Evolutionary conservation across 2,329 filamentous ascomycete species (phyloP).

Genomic region (Ophiocordyceps sinensis): DNA sequence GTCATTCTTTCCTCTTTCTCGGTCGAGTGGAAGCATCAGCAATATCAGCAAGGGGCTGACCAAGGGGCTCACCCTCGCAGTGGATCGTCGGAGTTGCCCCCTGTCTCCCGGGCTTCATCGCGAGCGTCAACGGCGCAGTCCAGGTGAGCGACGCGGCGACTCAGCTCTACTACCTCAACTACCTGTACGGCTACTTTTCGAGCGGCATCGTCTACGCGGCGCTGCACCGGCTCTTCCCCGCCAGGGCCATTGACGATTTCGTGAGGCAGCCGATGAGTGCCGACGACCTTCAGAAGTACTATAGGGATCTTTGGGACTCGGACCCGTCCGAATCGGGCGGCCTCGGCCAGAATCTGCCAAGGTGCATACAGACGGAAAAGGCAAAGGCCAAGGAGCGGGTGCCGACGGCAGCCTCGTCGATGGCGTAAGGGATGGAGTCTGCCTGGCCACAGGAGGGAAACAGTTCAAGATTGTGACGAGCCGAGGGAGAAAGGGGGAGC

Average conservation of each 20-base stretch:
- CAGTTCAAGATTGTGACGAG: no score
- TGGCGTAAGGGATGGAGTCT: no score
- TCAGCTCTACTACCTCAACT: slow-evolving; percentile 24
- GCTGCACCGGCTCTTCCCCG: slow-evolving; percentile 17
- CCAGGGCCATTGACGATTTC: slow-evolving; percentile 12
- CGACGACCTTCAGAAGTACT: slow-evolving; percentile 13
- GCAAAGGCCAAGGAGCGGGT: not conserved
- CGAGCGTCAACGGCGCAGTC: slow-evolving; percentile 20
- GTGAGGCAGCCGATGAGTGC: slow-evolving; percentile 11
- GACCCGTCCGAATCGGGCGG: not conserved
- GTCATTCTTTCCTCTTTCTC: no score
- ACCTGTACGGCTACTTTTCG: slow-evolving; percentile 21
- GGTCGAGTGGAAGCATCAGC: no score
- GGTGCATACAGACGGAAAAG: not conserved
- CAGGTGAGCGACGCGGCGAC: slow-evolving; percentile 20
- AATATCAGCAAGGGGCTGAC: not conserved
- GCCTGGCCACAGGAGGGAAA: no score
- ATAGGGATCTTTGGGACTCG: slow-evolving; percentile 17
- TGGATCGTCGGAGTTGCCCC: slow-evolving; percentile 25
- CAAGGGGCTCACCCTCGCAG: slow-evolving; percentile 6
- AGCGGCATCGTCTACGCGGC: slow-evolving; percentile 16
- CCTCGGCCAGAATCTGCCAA: not conserved
- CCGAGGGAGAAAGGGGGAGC: no score
- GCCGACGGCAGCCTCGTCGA: not conserved
- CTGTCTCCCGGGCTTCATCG: slow-evolving; percentile 26